Percentiles rank a stretch among this genome's conserved stretches.
phyloP scores from a whole-genome alignment of 2,329 filamentous ascomycete species.

The Rasamsonia emersonii region DNA sequence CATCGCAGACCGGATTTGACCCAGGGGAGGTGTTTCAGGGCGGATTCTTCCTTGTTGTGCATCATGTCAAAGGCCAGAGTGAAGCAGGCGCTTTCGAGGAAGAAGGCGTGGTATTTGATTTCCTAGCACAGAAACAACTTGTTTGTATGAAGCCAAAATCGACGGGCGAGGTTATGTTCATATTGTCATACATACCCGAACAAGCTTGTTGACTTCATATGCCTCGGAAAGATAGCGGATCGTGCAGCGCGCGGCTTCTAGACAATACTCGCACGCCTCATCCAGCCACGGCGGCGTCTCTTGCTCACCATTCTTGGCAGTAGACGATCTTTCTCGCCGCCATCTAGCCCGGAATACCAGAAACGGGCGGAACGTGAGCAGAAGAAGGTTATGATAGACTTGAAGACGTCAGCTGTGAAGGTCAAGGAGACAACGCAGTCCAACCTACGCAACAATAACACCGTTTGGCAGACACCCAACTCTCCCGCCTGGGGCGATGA shows the following conservation, averaged over 20 bases:
- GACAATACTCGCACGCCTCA: constrained; percentile 35
- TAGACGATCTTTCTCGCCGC: constrained; percentile 21
- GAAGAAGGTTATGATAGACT: constrained; percentile 38
- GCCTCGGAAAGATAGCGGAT: constrained; percentile 35
- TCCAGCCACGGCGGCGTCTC: constrained; percentile 34
- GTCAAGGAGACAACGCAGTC: neutral
- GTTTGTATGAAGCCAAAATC: neutral
- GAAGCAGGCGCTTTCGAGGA: constrained; percentile 35
- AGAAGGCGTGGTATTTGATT: constrained; percentile 38
- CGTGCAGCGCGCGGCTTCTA: constrained; percentile 34
- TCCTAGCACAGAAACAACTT: constrained; percentile 20
- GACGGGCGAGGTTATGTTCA: no score
- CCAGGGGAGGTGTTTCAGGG: constrained; percentile 34
- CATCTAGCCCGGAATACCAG: constrained; percentile 37
- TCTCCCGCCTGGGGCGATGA: constrained; percentile 28
- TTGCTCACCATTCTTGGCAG: constrained; percentile 12
- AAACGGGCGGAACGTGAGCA: constrained; percentile 38
- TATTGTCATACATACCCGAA: constrained; percentile 22
- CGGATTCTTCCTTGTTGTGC: constrained; percentile 26
- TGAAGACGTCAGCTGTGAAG: neutral
- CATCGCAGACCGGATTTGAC: constrained; percentile 31
- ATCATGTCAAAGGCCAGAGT: constrained; percentile 37
- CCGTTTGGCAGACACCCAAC: constrained; percentile 33
- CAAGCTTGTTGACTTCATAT: constrained; percentile 31
- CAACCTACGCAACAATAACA: constrained; percentile 32